Percentiles rank a stretch among this genome's conserved stretches.
Evolutionary conservation across 2,329 filamentous ascomycete genomes (phyloP).

Genomic region (Sporothrix curviconia): DNA sequence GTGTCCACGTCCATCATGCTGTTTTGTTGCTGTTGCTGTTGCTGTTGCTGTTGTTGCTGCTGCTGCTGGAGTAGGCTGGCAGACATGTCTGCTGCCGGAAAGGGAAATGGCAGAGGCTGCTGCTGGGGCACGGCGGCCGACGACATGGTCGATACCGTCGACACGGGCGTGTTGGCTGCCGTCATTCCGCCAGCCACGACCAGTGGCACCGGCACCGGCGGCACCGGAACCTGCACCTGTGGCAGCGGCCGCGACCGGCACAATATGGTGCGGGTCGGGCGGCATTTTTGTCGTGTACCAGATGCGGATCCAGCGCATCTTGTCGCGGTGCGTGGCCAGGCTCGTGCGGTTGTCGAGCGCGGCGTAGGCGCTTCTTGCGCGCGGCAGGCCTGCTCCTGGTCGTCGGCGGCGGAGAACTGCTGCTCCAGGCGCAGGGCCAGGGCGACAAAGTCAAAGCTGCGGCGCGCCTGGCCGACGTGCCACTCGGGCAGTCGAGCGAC

Average conservation of each 20-base stretch:
- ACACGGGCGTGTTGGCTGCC: too few species aligned
- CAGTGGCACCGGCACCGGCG: too few species aligned
- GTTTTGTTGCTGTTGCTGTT: not conserved
- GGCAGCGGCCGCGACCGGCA: too few species aligned
- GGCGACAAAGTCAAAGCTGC: slow-evolving; percentile 28
- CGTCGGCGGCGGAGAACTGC: slow-evolving; percentile 21
- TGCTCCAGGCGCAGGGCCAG: slow-evolving; percentile 25
- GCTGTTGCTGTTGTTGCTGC: not conserved
- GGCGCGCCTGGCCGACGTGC: slow-evolving; percentile 29
- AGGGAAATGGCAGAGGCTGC: too few species aligned
- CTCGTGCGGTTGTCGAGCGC: slow-evolving; percentile 26
- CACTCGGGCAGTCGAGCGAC: slow-evolving; percentile 32
- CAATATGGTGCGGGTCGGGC: not conserved
- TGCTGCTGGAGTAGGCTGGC: too few species aligned
- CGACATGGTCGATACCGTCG: too few species aligned
- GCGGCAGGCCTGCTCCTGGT: slow-evolving; percentile 14
- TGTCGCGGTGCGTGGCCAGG: slow-evolving; percentile 29
- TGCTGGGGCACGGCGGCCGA: too few species aligned
- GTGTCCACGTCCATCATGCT: slow-evolving; percentile 15
- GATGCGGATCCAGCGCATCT: slow-evolving; percentile 34
- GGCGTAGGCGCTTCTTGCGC: slow-evolving; percentile 4
- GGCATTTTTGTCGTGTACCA: slow-evolving; percentile 28
- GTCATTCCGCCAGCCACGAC: too few species aligned
- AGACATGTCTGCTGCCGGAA: too few species aligned
- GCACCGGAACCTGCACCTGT: too few species aligned